phyloP scores from a whole-genome alignment of 2,329 filamentous ascomycete species.

The Alternaria sp. region DNA sequence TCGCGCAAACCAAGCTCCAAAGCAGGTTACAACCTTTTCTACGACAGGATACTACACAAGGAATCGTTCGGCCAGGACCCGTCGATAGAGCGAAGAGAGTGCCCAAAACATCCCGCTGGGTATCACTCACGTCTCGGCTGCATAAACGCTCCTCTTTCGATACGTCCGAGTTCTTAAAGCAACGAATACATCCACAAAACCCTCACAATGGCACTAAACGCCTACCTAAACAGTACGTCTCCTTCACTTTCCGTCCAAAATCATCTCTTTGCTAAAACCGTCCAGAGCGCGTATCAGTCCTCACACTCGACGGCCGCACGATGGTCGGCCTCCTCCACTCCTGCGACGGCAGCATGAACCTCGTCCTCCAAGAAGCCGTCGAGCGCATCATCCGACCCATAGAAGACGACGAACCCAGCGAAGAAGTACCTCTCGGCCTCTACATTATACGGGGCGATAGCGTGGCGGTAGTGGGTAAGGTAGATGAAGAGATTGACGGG shows the following conservation, averaged over 20 bases:
- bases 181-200: background rate
- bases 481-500: constrained; percentile 87
- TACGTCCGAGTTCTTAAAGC: background rate
- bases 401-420: constrained; percentile 82
- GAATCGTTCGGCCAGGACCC: background rate
- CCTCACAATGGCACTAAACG: constrained; percentile 53
- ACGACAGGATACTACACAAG: background rate
- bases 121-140: too few species aligned
- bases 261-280: constrained; percentile 22
- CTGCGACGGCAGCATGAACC: constrained; percentile 90
- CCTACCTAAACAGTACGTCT: constrained; percentile 54
- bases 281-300: constrained; percentile 86
- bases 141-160: background rate
- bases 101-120: background rate
- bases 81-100: background rate
- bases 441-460: constrained; percentile 96
- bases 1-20: background rate
- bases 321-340: constrained; percentile 77
- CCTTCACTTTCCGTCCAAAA: background rate
- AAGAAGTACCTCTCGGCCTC: constrained; percentile 82
- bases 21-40: constrained; percentile 2
- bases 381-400: constrained; percentile 89
- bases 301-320: constrained; percentile 91
- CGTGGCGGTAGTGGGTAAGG: constrained; percentile 85
- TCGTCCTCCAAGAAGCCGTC: constrained; percentile 82